A percentile compares a stretch with the other conserved stretches of the same genome.
These are phyloP conservation scores for Aureobasidium musti DNA, from an alignment of 2,329 filamentous ascomycete genomes.

Conservation along the genomic window DNA sequence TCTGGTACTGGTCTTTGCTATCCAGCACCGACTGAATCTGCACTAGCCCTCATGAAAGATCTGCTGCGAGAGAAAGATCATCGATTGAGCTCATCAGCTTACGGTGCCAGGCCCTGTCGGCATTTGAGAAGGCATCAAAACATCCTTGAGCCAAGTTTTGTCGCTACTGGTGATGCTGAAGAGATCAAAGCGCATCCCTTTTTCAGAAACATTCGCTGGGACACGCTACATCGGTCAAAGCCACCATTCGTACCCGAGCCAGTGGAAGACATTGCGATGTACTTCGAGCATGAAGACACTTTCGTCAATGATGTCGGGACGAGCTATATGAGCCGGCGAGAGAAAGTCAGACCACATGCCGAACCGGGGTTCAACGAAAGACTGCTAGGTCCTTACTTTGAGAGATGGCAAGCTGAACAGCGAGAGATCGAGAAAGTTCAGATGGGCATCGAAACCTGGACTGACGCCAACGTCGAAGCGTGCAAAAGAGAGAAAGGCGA, in stretches of 20 bases:
- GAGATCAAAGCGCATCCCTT: slow-evolving; percentile 89
- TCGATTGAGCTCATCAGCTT: neutral
- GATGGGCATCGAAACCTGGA: slow-evolving; percentile 38
- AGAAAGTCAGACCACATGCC: slow-evolving; percentile 32
- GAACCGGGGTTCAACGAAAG: slow-evolving; percentile 13
- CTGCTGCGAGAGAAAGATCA: slow-evolving; percentile 57
- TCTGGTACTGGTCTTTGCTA: slow-evolving; percentile 55
- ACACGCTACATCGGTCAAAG: slow-evolving; percentile 65
- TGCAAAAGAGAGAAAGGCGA: slow-evolving; percentile 40
- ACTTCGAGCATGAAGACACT: slow-evolving; percentile 82
- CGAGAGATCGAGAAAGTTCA: slow-evolving; percentile 37
- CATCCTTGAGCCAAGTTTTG: slow-evolving; percentile 50
- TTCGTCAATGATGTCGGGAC: slow-evolving; percentile 51
- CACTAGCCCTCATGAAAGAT: slow-evolving; percentile 72
- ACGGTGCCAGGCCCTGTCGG: slow-evolving; percentile 32
- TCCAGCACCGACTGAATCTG: slow-evolving; percentile 64
- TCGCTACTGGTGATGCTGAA: slow-evolving; percentile 80
- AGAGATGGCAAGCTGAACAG: slow-evolving; percentile 35
- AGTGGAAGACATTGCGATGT: slow-evolving; percentile 64
- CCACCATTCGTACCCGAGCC: slow-evolving; percentile 83
- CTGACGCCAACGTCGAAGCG: slow-evolving; percentile 37
- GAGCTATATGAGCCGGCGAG: slow-evolving; percentile 34
- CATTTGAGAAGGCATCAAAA: slow-evolving; percentile 28
- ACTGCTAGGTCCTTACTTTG: slow-evolving; percentile 33
- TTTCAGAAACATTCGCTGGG: slow-evolving; percentile 80